Base-by-base conservation (phyloP, 805 yeast species). In the Starmerella gropengiesseri region DNA sequence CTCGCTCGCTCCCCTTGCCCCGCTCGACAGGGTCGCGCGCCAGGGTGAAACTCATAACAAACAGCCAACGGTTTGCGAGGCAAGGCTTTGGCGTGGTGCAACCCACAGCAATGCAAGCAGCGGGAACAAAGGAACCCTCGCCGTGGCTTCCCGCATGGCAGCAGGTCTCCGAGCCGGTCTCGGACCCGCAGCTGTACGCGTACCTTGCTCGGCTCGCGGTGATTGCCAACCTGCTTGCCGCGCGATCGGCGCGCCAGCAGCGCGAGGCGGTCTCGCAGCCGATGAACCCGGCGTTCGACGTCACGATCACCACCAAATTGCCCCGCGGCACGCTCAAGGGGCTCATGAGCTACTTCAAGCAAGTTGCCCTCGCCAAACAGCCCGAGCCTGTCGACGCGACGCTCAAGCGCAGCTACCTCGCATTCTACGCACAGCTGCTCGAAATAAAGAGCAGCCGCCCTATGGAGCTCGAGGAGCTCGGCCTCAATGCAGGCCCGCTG, bases 391-490 rank as follows among this genome's bases (percentile, higher is more conserved):
- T 49, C 17, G 48, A 47, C 9, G 41, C 52, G 9, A 13, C 17
- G 17, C 43, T 49, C 11, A 49, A 49, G 31, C 36, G 52, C 12
- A 44, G 78, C 39, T 65, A 78, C 35, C 58, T 81, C 20, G 71
- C 81, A 20, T 68, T 79, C 44, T 80, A 81, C 57, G 77, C 76
- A 43, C 78, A 75, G 34, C 52, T 76, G 22, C 61, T 78, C 28
- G 62, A 64, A n/a, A 36, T 47, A 51, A 64, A 62, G 27, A 55
- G 51, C 22, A 45, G 60, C 31, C 58, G 54, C 13, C 64, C 64
- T 18, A 60, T 64, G 9, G 37, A 30, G 3, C 41, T 47, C 18
- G 55, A 52, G 20, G 55, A 49, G n/a, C 14, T 52, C 17, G 40
- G 41, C 14, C 67, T 55, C 12, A 47, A 54, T 7, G 58, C 62